Base-by-base conservation (phyloP, 2,329 filamentous ascomycete species). In the Cladosporium cucumerinum region DNA sequence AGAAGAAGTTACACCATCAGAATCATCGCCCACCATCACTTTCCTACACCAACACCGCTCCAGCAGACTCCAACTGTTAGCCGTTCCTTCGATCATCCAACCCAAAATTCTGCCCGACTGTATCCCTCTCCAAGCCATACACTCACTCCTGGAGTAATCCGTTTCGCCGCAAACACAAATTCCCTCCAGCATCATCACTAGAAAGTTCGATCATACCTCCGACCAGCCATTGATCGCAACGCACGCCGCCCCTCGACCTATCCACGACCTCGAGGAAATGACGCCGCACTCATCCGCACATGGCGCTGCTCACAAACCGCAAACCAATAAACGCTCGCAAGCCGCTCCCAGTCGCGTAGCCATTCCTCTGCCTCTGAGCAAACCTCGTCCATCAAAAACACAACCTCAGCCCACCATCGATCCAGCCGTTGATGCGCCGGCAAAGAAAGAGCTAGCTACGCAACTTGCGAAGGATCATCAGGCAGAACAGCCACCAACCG, bases 331-430 rank as follows among this genome's bases (percentile, higher is more conserved):
- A 48, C 49, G 66, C 28, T 59, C 63, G 57, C 63, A 61, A 34
- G 67, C 70, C 43, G 59, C 67, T 26, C 57, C 65, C 10, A 67
- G 63, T 52, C 69, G 72, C 36, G 68, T 75, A 28, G 73, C 72
- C n/a, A 72, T 75, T 57, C 73, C 73, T 23, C 65, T 75, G 49
- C 63, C 71, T 30, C 59, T 75, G 63, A 72, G 66, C 65, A 72
- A 69, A 65, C 67, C 72, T 18, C 69, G 65, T 39, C 54, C 67
- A 58, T 57, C 64, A 23, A 67, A 67, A 64, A 46, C 66, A 18
- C 55, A 58, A 58, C 12, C 43, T 10, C 26, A 34, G n/a, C 21
- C 32, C 7, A 51, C n/a, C 12, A 7, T 28, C n/a, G 34, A 61
- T n/a, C 48, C 58, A 5, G 52, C 52, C 21, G 26, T 32, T 23